A percentile compares a stretch with the other conserved stretches of the same genome.
Evolutionary conservation across 176 grass and related monocot genomes (phyloP).

Genomic region (Cenchrus purpureus): DNA sequence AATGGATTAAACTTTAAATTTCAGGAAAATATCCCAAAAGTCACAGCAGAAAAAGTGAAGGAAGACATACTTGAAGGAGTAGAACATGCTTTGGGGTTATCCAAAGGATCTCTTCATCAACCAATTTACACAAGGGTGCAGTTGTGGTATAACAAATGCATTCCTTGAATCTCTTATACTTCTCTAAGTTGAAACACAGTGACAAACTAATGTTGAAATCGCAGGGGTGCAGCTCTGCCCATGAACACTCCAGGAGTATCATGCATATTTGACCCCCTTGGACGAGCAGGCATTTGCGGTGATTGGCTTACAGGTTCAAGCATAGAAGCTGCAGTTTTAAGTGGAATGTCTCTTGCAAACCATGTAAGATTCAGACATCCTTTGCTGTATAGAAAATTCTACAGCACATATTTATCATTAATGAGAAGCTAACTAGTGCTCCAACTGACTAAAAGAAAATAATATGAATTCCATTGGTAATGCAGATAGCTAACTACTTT

Average conservation of each 20-base stretch:
- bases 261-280: constrained; percentile 87
- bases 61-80: constrained; percentile 85
- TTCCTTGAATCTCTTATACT: constrained; percentile 11
- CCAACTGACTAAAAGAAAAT: background rate
- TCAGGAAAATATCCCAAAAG: constrained; percentile 89
- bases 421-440: background rate
- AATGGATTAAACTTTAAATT: constrained; percentile 23
- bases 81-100: constrained; percentile 82
- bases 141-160: constrained; percentile 63
- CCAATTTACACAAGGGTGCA: constrained; percentile 93
- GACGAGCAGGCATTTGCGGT: constrained; percentile 94
- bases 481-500: constrained; percentile 83
- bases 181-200: constrained; percentile 5
- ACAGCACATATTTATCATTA: background rate
- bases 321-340: constrained; percentile 81
- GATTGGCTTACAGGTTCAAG: constrained; percentile 92
- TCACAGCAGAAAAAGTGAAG: constrained; percentile 84
- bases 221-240: constrained; percentile 89
- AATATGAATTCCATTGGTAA: constrained; percentile 16
- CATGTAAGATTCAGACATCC: constrained; percentile 51
- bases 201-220: constrained; percentile 32
- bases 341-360: constrained; percentile 85
- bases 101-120: constrained; percentile 67
- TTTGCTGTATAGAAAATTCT: background rate
- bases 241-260: constrained; percentile 76